Percentiles rank a stretch among this genome's conserved stretches.
phyloP scores from a whole-genome alignment of 2,329 filamentous ascomycete species.

The Cladosporium sp. region DNA sequence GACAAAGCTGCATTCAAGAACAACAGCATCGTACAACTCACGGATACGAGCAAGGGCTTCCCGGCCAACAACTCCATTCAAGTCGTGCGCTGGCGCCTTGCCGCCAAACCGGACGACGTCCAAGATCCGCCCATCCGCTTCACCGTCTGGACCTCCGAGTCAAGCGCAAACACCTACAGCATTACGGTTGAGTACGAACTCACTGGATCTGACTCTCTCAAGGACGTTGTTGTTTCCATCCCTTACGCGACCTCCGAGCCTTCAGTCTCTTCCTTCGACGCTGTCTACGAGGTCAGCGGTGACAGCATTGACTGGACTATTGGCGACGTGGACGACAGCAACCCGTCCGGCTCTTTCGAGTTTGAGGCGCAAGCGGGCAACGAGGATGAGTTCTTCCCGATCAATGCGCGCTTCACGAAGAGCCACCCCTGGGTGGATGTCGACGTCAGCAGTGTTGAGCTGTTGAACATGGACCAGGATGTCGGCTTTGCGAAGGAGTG shows the following conservation, averaged over 20 bases:
- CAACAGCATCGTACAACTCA: constrained; percentile 82
- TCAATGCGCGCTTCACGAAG: constrained; percentile 88
- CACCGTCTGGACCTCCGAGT: constrained; percentile 95
- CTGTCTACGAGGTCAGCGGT: constrained; percentile 87
- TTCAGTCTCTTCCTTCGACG: constrained; percentile 86
- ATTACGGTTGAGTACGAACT: constrained; percentile 96
- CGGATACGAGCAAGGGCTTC: constrained; percentile 82
- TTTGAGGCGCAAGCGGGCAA: constrained; percentile 86
- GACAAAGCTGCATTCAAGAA: constrained; percentile 83
- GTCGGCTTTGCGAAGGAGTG: constrained; percentile 80
- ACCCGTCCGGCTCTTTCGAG: constrained; percentile 83
- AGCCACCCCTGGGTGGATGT: constrained; percentile 83
- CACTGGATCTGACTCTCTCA: constrained; percentile 71
- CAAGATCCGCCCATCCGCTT: constrained; percentile 88
- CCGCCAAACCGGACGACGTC: constrained; percentile 74
- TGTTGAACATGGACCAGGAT: constrained; percentile 72
- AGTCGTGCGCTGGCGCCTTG: constrained; percentile 87
- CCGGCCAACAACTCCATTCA: constrained; percentile 91
- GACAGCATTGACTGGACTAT: constrained; percentile 94
- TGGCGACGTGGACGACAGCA: constrained; percentile 77
- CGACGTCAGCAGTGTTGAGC: constrained; percentile 74
- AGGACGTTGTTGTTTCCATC: constrained; percentile 82
- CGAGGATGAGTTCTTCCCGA: constrained; percentile 96
- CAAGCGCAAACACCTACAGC: constrained; percentile 72
- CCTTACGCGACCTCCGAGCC: constrained; percentile 84